A percentile compares a stretch with the other conserved stretches of the same genome.
Conservation (phyloP, 1,284 basidiomycete genomes). For the Caloboletus inedulis region DNA sequence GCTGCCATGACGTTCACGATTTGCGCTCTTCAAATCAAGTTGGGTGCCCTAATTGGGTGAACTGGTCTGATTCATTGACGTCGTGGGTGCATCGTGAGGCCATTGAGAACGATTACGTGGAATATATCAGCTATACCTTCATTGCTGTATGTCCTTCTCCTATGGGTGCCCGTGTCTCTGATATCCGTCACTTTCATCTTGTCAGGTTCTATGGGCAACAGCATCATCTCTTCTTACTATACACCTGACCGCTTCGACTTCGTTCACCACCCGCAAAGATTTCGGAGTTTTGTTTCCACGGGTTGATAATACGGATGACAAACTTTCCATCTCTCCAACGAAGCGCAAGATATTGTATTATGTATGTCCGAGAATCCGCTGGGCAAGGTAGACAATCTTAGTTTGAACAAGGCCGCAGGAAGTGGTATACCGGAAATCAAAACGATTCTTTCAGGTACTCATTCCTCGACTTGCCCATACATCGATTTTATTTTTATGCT, state of each 20-base stretch:
- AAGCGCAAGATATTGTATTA: constrained; percentile 81
- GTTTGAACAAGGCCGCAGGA: constrained; percentile 71
- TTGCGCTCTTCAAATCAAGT: constrained; percentile 33
- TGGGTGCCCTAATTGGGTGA: constrained; percentile 68
- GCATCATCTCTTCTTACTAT: constrained; percentile 80
- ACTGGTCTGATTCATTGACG: constrained; percentile 62
- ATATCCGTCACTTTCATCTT: constrained; percentile 1
- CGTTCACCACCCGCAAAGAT: constrained; percentile 86
- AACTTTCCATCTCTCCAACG: constrained; percentile 28
- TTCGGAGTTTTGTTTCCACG: constrained; percentile 64
- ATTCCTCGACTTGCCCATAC: background rate
- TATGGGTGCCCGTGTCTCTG: background rate
- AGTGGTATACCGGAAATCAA: constrained; percentile 98
- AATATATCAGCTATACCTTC: constrained; percentile 71
- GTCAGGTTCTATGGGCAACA: constrained; percentile 68
- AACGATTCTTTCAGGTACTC: constrained; percentile 83
- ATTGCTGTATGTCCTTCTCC: constrained; percentile 63
- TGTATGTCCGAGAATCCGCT: constrained; percentile 42
- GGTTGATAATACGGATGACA: constrained; percentile 35
- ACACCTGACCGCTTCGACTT: constrained; percentile 82
- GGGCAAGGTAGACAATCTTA: constrained; percentile 18
- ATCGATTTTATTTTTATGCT: constrained; percentile 5
- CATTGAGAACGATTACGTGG: constrained; percentile 44
- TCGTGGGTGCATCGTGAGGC: constrained; percentile 20
- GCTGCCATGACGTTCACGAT: constrained; percentile 55